Evolutionary conservation across 768 basidiomycete species (phyloP).

Genomic region (Panellus pusillus): DNA sequence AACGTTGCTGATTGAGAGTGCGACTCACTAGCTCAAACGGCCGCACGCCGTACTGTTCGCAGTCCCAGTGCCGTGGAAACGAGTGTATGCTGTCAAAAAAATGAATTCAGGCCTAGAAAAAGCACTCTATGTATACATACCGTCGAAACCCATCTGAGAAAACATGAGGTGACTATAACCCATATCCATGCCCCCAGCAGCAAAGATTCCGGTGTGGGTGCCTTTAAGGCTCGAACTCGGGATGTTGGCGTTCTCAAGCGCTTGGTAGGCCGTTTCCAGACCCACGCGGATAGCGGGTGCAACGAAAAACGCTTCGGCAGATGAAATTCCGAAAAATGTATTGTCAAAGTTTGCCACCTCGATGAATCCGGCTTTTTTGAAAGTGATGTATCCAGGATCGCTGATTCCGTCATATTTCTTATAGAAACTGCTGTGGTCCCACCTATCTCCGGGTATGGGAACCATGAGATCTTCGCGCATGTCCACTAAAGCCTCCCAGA

Average conservation of each 20-base stretch:
- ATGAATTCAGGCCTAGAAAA: not conserved
- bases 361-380: slow-evolving; percentile 34
- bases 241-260: slow-evolving; percentile 38
- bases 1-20: not conserved
- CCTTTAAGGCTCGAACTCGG: slow-evolving; percentile 35
- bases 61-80: slow-evolving; percentile 35
- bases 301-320: slow-evolving; percentile 34
- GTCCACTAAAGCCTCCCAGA: slow-evolving; percentile 36
- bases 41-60: slow-evolving; percentile 35
- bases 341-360: slow-evolving; percentile 34
- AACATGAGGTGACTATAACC: slow-evolving; percentile 33
- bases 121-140: slow-evolving; percentile 10
- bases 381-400: slow-evolving; percentile 31
- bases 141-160: slow-evolving; percentile 31
- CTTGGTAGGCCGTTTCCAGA: slow-evolving; percentile 36
- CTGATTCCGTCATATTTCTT: slow-evolving; percentile 22
- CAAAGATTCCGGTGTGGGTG: slow-evolving; percentile 33
- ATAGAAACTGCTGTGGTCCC: slow-evolving; percentile 38
- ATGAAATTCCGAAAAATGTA: slow-evolving; percentile 36
- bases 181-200: slow-evolving; percentile 33
- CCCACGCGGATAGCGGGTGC: slow-evolving; percentile 32
- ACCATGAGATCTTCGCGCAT: slow-evolving; percentile 33
- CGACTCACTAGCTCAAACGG: slow-evolving; percentile 36
- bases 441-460: slow-evolving; percentile 31
- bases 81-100: slow-evolving; percentile 27